Evolutionary conservation across 2,329 filamentous ascomycete genomes (phyloP).

Genomic region (Macrophomina phaseolina): DNA sequence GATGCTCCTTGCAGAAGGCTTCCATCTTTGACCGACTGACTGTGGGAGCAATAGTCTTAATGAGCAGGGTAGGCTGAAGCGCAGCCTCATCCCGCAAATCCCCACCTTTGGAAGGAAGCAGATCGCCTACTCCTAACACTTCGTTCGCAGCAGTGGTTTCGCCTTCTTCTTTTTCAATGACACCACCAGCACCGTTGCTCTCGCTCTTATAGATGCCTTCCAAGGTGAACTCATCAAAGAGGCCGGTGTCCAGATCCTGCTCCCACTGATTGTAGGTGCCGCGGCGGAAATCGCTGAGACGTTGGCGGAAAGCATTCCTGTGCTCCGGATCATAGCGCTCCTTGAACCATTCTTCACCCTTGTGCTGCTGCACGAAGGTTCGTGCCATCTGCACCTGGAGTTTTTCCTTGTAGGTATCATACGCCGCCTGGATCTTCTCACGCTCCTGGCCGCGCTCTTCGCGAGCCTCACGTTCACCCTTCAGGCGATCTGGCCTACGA

Average conservation of each 20-base stretch:
- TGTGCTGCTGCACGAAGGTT: constrained; percentile 88
- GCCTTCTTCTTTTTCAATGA: constrained; percentile 93
- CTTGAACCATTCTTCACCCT: constrained; percentile 96
- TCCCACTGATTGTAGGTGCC: constrained; percentile 86
- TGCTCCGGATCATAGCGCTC: constrained; percentile 90
- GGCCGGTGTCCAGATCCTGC: constrained; percentile 79
- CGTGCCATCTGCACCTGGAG: constrained; percentile 78
- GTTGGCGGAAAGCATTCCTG: constrained; percentile 73
- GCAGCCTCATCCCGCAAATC: constrained; percentile 90
- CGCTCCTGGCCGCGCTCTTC: constrained; percentile 82
- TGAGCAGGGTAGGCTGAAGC: constrained; percentile 88
- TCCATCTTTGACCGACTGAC: constrained; percentile 94
- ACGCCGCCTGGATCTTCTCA: constrained; percentile 74
- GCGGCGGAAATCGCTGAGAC: constrained; percentile 80
- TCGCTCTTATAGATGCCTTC: constrained; percentile 95
- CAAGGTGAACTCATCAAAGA: constrained; percentile 92
- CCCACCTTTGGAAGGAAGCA: constrained; percentile 81
- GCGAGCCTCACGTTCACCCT: constrained; percentile 68
- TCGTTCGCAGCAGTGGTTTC: constrained; percentile 91
- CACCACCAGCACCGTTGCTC: constrained; percentile 81
- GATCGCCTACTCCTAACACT: constrained; percentile 87
- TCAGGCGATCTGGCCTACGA: constrained; percentile 60
- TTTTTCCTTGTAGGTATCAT: constrained; percentile 70
- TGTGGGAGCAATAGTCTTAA: constrained; percentile 97
- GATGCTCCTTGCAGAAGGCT: constrained; percentile 89